Percentiles rank a stretch among this genome's conserved stretches.
Conservation (phyloP, 1,284 basidiomycete species). For the Moesziomyces aphidis region DNA sequence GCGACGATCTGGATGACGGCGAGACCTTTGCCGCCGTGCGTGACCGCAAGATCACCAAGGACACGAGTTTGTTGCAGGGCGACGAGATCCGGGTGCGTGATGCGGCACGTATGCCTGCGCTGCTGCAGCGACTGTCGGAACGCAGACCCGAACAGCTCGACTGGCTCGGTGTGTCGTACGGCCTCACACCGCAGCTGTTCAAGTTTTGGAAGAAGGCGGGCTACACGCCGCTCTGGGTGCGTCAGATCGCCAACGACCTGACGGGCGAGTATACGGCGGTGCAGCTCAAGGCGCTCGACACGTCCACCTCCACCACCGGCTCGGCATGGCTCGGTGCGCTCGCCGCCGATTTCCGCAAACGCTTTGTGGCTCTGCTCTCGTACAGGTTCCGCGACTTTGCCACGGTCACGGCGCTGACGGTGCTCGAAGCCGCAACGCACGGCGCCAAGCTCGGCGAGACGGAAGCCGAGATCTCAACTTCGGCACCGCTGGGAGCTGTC, state of each 20-base stretch:
- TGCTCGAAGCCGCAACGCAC: slow-evolving; percentile 84
- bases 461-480: slow-evolving; percentile 13
- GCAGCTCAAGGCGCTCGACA: slow-evolving; percentile 77
- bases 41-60: slow-evolving; percentile 68
- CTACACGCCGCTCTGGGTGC: slow-evolving; percentile 89
- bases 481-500: slow-evolving; percentile 68
- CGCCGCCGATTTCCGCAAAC: slow-evolving; percentile 89
- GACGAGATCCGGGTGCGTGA: slow-evolving; percentile 76
- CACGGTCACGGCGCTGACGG: slow-evolving; percentile 84
- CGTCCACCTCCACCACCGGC: slow-evolving; percentile 68
- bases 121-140: slow-evolving; percentile 90
- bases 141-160: slow-evolving; percentile 90
- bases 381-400: slow-evolving; percentile 96
- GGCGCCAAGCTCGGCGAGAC: slow-evolving; percentile 70
- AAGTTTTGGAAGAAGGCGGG: slow-evolving; percentile 97
- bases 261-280: slow-evolving; percentile 97
- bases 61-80: slow-evolving; percentile 33
- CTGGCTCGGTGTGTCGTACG: slow-evolving; percentile 96
- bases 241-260: slow-evolving; percentile 92
- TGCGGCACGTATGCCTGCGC: slow-evolving; percentile 85
- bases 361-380: slow-evolving; percentile 89
- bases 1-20: slow-evolving; percentile 48
- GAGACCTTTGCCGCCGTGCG: slow-evolving; percentile 67
- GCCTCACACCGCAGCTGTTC: slow-evolving; percentile 87
- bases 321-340: slow-evolving; percentile 88